Base-by-base conservation (phyloP, 768 basidiomycete genomes). In the Termitomyces sp. region DNA sequence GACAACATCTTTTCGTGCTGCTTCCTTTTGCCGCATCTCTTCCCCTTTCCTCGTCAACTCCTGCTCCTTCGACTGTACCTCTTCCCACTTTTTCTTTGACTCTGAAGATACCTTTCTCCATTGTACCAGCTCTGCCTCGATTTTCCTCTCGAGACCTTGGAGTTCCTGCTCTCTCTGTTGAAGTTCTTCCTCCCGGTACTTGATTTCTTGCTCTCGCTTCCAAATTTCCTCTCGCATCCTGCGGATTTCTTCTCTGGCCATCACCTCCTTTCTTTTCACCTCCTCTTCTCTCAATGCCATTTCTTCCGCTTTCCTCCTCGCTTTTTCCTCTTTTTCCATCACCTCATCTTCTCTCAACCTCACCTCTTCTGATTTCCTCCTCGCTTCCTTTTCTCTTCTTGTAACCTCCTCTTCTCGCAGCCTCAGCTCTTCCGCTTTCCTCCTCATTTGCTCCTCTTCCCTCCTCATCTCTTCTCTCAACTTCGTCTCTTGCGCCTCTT, bases 171-270 rank as follows among this genome's bases (percentile, higher is more conserved):
- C 72, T 52, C 66, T 64, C 48, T 68, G 66, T 56, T 58, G 64
- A 9, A 72, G 60, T 56, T 76, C 75, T 41, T 75, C 73, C 57
- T 77, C 74, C 1, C 70, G 66, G 10, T 61, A 59, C 9, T 61
- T 58, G 11, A 73, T 58, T 48, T 72, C 72, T 38, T 70, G 68
- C 41, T 68, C 65, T 54, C 61, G 53, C 58, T 52, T 62, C 41
- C 57, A 59, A 30, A 59, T 62, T 26, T 64, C 67, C 26, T 68
- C 69, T 53, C 70, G 69, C 43, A 69, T 66, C 8, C 58, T 62
- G 13, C 56, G 57, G 5, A 65, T 66, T 33, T 72, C 69, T 32
- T 65, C 55, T 65, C 45, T 72, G 69, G 50, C 65, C 62, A 54
- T 52, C n/a, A 57, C 64, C 48, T 77, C 73, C 50, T 68, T 70